phyloP scores from a whole-genome alignment of 768 basidiomycete genomes.

The Hemileccinum rubropunctum region DNA sequence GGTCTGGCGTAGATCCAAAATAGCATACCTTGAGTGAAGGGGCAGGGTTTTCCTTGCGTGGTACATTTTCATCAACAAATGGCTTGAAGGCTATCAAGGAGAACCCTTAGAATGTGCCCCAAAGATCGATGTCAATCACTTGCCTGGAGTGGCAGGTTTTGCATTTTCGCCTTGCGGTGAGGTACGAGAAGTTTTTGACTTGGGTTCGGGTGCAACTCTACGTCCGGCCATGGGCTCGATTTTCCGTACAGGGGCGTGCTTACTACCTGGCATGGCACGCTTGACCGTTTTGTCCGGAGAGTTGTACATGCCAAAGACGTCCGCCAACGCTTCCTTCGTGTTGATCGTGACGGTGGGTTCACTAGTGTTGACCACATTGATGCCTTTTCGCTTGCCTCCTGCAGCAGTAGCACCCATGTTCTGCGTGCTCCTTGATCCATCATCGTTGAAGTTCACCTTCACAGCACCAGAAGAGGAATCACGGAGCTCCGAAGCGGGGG shows the following conservation, averaged over 20 bases:
- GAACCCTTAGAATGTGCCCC: constrained; percentile 17
- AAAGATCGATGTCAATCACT: constrained; percentile 17
- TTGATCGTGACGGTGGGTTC: constrained; percentile 95
- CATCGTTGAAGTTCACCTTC: constrained; percentile 60
- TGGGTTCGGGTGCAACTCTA: constrained; percentile 18
- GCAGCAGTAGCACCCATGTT: constrained; percentile 32
- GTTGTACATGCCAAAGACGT: constrained; percentile 97
- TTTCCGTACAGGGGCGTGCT: constrained; percentile 68
- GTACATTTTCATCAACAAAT: constrained; percentile 61
- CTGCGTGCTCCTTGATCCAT: constrained; percentile 45
- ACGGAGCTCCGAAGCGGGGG: constrained; percentile 41
- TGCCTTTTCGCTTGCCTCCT: constrained; percentile 42
- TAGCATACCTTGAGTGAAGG: constrained; percentile 19
- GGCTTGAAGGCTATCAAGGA: constrained; percentile 49
- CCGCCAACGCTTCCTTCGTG: constrained; percentile 90
- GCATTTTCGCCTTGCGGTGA: constrained; percentile 24
- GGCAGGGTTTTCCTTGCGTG: constrained; percentile 43
- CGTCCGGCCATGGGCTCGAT: constrained; percentile 53
- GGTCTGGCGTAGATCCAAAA: neutral
- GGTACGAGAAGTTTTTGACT: constrained; percentile 35
- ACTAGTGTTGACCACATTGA: constrained; percentile 38
- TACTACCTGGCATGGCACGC: constrained; percentile 56
- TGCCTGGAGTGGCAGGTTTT: constrained; percentile 37
- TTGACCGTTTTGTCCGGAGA: constrained; percentile 76
- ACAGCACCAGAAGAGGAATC: constrained; percentile 36